These are phyloP conservation scores for Dactylella cylindrospora DNA, from an alignment of 2,329 filamentous ascomycete genomes.

Conservation along the genomic window DNA sequence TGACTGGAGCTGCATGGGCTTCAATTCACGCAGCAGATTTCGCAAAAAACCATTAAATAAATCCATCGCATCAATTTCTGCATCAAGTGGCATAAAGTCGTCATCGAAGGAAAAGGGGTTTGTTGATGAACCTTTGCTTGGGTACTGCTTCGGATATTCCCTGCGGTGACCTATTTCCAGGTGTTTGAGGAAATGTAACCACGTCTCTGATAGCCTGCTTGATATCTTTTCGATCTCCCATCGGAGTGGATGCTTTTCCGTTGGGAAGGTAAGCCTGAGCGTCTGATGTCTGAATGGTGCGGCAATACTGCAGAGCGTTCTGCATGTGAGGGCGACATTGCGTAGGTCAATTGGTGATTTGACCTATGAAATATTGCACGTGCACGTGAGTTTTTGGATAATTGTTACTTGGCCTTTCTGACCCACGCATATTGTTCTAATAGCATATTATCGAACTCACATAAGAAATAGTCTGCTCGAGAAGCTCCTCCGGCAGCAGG, in stretches of 20 bases:
- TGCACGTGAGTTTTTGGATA: background rate
- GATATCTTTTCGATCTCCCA: constrained; percentile 4
- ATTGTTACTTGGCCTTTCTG: too few species aligned
- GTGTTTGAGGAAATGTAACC: too few species aligned
- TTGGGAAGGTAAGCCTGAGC: constrained; percentile 11
- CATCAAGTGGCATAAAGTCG: too few species aligned
- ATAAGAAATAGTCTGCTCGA: constrained; percentile 24
- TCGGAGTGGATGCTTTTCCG: background rate
- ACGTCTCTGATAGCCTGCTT: background rate
- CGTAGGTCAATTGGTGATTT: constrained; percentile 3
- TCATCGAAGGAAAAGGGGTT: too few species aligned
- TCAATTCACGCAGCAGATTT: too few species aligned
- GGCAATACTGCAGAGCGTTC: constrained; percentile 2
- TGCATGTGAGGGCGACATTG: constrained; percentile 8
- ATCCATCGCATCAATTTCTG: too few species aligned
- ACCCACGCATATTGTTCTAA: too few species aligned
- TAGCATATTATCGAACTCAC: constrained; percentile 3
- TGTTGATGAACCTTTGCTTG: too few species aligned
- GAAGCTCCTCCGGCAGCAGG: constrained; percentile 20
- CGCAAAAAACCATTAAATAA: too few species aligned
- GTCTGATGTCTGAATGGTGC: constrained; percentile 11
- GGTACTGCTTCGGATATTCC: too few species aligned
- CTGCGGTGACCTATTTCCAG: too few species aligned
- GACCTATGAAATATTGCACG: constrained; percentile 5
- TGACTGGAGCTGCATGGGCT: too few species aligned